phyloP scores from a whole-genome alignment of 768 basidiomycete species.

The Candolleomyces efflorescens region DNA sequence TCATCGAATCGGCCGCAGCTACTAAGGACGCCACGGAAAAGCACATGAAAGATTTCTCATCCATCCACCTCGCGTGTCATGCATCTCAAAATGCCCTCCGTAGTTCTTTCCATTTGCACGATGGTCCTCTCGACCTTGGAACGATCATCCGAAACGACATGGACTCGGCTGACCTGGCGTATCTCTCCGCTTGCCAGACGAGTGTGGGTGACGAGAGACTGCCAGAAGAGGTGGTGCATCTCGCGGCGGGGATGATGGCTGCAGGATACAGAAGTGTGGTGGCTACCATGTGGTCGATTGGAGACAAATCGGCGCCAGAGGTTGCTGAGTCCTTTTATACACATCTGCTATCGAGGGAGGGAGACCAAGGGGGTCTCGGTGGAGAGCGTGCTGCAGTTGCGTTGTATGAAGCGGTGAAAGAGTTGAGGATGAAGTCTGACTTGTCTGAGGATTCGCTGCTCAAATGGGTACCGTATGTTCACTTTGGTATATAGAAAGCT shows the following conservation, averaged over 20 bases:
- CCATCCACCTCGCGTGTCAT: conserved; percentile 31
- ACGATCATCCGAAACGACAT: conserved; percentile 10
- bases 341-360: conserved; percentile 5
- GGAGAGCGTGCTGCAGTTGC: conserved; percentile 13
- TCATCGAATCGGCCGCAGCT: background rate
- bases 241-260: conserved; percentile 35
- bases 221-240: conserved; percentile 32
- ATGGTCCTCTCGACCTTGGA: conserved; percentile 14
- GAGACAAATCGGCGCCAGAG: conserved; percentile 24
- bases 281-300: conserved; percentile 38
- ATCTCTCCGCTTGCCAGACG: conserved; percentile 39
- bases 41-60: conserved; percentile 12
- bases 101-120: conserved; percentile 18
- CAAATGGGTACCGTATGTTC: conserved; percentile 16
- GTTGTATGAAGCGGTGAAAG: conserved; percentile 12
- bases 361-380: background rate
- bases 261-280: conserved; percentile 26
- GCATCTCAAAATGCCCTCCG: conserved; percentile 23
- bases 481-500: background rate
- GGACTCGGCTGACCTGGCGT: conserved; percentile 23
- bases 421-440: conserved; percentile 10
- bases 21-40: background rate
- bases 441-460: conserved; percentile 6
- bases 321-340: conserved; percentile 25
- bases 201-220: conserved; percentile 23